Base-by-base conservation (phyloP, 495 filamentous ascomycete species). In the Cryomyces antarcticus region DNA sequence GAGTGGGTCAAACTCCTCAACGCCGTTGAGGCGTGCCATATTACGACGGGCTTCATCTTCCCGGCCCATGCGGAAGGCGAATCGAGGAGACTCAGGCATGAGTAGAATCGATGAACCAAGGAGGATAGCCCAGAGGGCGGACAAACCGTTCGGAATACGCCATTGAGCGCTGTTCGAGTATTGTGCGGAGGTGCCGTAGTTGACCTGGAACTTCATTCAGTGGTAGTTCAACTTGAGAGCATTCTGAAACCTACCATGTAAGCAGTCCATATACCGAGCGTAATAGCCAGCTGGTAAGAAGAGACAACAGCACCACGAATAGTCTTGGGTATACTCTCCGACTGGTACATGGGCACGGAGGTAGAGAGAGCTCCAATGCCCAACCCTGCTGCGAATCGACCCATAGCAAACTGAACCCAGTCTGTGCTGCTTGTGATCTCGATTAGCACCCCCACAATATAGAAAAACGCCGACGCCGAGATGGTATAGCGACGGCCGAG, bases 281-380 rank as follows among this genome's bases (percentile, higher is more conserved):
- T 84, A 57, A 89, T 81, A 62, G 88, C 84, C 27, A 89, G 71
- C 63, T 89, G 83, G 65, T 89, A 89, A 36, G 71, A 70, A 40
- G 71, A 36, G 28, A 59, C 50, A 4, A 55, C 37, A 44, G 55
- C 49, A 46, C 50, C 56, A 30, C 55, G 17, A 24, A 24, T 24
- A 2, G 17, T 2, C 17, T 24, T 24, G 17, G 17, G 17, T 24
- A 24, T 24, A 24, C 17, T 24, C 17, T 24, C 17, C 17, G 17
- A 9, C 12, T 55, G 54, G 36, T 57, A 59, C 49, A 57, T 55
- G 3, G 55, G 55, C 11, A 46, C 51, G 13, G 57, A 30, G 1
- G 55, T 49, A 5, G 49, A 52, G 1, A 59, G 49, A 10, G 41
- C 50, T 10, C 55, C 55, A 7, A 58, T 51, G 13, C 55, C 55